Base-by-base conservation (phyloP, 495 filamentous ascomycete genomes). In the Neurospora tetrasperma region DNA sequence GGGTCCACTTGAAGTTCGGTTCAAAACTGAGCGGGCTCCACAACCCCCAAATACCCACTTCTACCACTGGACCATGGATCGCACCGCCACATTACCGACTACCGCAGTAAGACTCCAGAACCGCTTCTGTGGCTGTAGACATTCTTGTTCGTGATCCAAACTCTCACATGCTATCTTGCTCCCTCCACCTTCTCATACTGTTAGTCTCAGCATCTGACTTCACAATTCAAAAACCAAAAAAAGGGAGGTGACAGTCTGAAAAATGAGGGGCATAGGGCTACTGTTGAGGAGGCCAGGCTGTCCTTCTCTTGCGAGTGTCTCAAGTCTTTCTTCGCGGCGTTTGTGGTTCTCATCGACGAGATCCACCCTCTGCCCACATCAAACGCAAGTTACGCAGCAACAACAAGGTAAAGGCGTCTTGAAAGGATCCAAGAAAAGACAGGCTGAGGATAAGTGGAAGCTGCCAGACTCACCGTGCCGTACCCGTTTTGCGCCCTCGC, bases 401-500 rank as follows among this genome's bases (percentile, higher is more conserved):
- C 54, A 66, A 66, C 54, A 66, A 35, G 54, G 11, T 35, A 27
- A 66, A 66, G 54, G 31, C 54, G 27, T 18, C 54, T 66, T 66
- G 54, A 66, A 66, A 66, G 54, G 12, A 35, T 66, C 54, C 27
- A 66, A 66, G 54, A 66, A 66, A 66, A 66, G 12, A 14, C 54
- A 66, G 54, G 54, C 54, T 16, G 31, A 48, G 10, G 71, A 74
- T 11, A 75, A 59, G 31, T 68, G 59, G 31, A 73, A 73, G 68
- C 83, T 89, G 40, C 91, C 92, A 69, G 80, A 85, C 9, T 78
- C 76, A 0, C 94, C 96, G 62, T 94, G 92, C 39, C 87, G 96
- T 72, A 98, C 96, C 35, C 91, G 96, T 66, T 99, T 99, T 82
- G 96, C 96, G 2, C 96, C 96, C 18, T 98, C 95, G 4, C 96